Base-by-base conservation (phyloP, 2,329 filamentous ascomycete species). In the Pseudogymnoascus sp. region DNA sequence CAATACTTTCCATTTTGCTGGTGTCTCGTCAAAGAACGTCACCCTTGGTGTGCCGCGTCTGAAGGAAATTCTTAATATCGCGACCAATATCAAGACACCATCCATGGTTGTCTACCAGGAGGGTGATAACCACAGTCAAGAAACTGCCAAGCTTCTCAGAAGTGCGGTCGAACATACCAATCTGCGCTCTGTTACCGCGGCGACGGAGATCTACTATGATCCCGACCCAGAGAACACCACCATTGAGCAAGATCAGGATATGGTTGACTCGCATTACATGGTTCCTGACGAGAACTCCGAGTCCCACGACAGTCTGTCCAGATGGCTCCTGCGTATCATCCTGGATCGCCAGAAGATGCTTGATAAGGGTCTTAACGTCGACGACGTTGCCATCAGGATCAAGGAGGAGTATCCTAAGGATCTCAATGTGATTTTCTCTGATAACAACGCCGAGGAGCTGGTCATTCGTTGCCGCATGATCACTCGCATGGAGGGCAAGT, bases 11-110 rank as follows among this genome's bases (percentile, higher is more conserved):
- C 94, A 99, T 82, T 99, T 99, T 75, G 92, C 94, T 75, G 94
- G 94, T 96, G 92, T 99, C 64, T 96, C 95, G 37, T 96, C 93
- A 25, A 99, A 99, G 87, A 99, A 99, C 82, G 93, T 99, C 61
- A 99, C 94, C 0, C 87, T 99, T 58, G 94, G 94, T 91, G 94
- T 99, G 45, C 94, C 94, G 45, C 93, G 94, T 86, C 85, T 99
- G 59, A 99, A 99, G 83, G 94, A 99, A 79, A 99, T 99, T 85
- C 82, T 99, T 63, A 99, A 99, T 74, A 87, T 99, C 63, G 94
- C 95, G 0, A 92, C 89, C 69, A 95, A 97, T 76, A 97, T 99
- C 80, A 99, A 97, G 82, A 99, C 94, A 0, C 94, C 94, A 1
- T 92, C 91, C 60, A 97, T 99, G 93, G 87, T 89, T 64, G 91